These are phyloP conservation scores for Clavulina sp. DNA, from an alignment of 768 basidiomycete genomes.

Conservation along the genomic window DNA sequence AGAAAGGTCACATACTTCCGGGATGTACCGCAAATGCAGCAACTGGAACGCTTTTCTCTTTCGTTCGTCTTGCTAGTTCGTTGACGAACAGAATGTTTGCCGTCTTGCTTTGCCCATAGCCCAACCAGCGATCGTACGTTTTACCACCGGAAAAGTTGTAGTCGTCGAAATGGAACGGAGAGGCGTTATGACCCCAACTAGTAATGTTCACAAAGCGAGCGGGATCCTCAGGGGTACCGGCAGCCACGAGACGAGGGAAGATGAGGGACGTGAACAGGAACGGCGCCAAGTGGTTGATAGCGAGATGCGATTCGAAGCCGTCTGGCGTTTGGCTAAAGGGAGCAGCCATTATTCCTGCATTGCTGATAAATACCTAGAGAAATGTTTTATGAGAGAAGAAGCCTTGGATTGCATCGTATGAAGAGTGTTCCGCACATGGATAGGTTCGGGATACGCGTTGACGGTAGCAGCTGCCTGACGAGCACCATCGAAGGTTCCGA, in stretches of 20 bases:
- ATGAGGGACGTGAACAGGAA: slow-evolving; percentile 12
- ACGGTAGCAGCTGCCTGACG: slow-evolving; percentile 8
- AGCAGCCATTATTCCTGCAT: slow-evolving; percentile 1
- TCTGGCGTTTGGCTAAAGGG: background rate
- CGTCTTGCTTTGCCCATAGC: slow-evolving; percentile 8
- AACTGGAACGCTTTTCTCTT: background rate
- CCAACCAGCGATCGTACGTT: background rate
- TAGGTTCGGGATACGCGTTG: slow-evolving; percentile 4
- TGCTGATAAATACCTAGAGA: slow-evolving; percentile 9
- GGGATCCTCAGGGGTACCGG: background rate
- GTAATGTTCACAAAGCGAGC: slow-evolving; percentile 7
- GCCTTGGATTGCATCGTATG: too few relatives aligned
- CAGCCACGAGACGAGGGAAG: background rate
- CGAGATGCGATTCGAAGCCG: slow-evolving; percentile 11
- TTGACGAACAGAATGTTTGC: slow-evolving; percentile 10
- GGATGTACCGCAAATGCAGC: background rate
- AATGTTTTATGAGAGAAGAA: background rate
- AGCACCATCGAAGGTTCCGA: slow-evolving; percentile 4
- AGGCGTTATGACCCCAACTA: background rate
- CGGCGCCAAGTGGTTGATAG: slow-evolving; percentile 8
- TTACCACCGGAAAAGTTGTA: background rate
- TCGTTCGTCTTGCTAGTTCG: slow-evolving; percentile 1
- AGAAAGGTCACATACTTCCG: slow-evolving; percentile 5
- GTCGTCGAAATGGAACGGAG: background rate
- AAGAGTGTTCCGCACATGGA: slow-evolving; percentile 5